phyloP scores from a whole-genome alignment of 139 green algal genomes.

The Bryopsis sp. region DNA sequence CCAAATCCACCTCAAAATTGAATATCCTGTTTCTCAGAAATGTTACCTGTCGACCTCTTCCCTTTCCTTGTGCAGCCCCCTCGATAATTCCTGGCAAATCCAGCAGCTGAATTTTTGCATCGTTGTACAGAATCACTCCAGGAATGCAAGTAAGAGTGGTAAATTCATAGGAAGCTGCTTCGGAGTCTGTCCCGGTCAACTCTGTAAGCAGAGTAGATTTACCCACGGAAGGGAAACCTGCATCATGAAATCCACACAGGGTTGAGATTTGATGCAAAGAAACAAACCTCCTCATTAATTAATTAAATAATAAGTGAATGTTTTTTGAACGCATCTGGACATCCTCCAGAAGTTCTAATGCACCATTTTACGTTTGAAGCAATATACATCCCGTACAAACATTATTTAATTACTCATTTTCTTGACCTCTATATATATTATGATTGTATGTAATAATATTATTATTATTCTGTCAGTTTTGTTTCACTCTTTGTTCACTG shows the following conservation, averaged over 20 bases:
- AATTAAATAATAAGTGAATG: too few relatives aligned
- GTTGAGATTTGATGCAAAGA: too few relatives aligned
- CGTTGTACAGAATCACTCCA: slow-evolving; percentile 98
- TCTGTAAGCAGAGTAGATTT: slow-evolving; percentile 95
- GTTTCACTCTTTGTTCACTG: too few relatives aligned
- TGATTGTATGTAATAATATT: too few relatives aligned
- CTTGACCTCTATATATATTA: too few relatives aligned
- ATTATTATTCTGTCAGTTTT: too few relatives aligned
- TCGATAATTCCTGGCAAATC: slow-evolving; percentile 99
- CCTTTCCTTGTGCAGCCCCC: slow-evolving; percentile 90
- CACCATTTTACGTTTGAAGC: not conserved
- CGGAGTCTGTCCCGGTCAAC: slow-evolving; percentile 80
- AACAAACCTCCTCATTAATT: too few relatives aligned
- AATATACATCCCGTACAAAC: too few relatives aligned
- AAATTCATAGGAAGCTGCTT: slow-evolving; percentile 96
- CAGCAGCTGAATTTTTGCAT: slow-evolving; percentile 98
- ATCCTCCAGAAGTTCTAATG: not conserved
- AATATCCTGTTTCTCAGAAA: not conserved
- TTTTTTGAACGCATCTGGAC: too few relatives aligned
- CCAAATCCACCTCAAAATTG: not conserved
- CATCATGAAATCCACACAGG: too few relatives aligned
- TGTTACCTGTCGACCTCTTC: slow-evolving; percentile 67
- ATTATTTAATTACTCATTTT: too few relatives aligned
- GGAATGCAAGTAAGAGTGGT: slow-evolving; percentile 97
- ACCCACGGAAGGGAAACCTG: slow-evolving; percentile 90